These are phyloP conservation scores for Incumbomyces lentus DNA, from an alignment of 2,329 filamentous ascomycete genomes.

Conservation along the genomic window DNA sequence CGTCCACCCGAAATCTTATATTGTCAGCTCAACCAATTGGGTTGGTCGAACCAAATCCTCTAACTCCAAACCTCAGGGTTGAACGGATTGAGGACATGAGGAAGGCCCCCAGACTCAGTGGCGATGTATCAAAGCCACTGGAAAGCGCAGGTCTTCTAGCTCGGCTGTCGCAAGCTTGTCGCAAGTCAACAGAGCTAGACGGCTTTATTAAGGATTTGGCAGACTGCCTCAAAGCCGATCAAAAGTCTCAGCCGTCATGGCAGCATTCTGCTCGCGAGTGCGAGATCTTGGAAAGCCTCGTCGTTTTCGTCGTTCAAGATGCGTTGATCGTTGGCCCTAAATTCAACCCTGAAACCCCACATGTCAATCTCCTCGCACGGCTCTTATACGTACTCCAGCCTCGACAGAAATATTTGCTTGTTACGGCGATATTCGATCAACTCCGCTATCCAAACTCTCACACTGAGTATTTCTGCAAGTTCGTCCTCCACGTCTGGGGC, in stretches of 20 bases:
- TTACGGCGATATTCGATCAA: conserved; percentile 81
- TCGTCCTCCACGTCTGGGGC: conserved; percentile 74
- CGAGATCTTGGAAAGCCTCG: conserved; percentile 65
- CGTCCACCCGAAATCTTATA: conserved; percentile 79
- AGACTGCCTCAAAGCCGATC: conserved; percentile 53
- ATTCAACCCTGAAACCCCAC: conserved; percentile 55
- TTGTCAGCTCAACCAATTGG: conserved; percentile 66
- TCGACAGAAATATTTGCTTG: conserved; percentile 73
- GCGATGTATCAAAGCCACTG: conserved; percentile 46
- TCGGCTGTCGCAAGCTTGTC: conserved; percentile 42
- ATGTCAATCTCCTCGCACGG: conserved; percentile 63
- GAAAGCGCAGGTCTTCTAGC: conserved; percentile 43
- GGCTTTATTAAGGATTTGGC: conserved; percentile 60
- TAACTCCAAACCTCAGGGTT: conserved; percentile 62
- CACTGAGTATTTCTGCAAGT: conserved; percentile 86
- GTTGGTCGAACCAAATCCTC: conserved; percentile 63
- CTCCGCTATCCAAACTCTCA: conserved; percentile 80
- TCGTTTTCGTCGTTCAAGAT: conserved; percentile 69
- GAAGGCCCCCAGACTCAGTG: conserved; percentile 54
- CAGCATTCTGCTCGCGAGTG: conserved; percentile 59
- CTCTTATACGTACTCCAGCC: conserved; percentile 64
- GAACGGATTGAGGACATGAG: conserved; percentile 67
- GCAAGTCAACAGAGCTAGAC: conserved; percentile 34
- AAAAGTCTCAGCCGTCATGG: conserved; percentile 55
- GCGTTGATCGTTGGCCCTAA: conserved; percentile 46